Evolutionary conservation across 1,139 yeast species (phyloP).

Genomic region (Scheffersomyces illinoinensis): DNA sequence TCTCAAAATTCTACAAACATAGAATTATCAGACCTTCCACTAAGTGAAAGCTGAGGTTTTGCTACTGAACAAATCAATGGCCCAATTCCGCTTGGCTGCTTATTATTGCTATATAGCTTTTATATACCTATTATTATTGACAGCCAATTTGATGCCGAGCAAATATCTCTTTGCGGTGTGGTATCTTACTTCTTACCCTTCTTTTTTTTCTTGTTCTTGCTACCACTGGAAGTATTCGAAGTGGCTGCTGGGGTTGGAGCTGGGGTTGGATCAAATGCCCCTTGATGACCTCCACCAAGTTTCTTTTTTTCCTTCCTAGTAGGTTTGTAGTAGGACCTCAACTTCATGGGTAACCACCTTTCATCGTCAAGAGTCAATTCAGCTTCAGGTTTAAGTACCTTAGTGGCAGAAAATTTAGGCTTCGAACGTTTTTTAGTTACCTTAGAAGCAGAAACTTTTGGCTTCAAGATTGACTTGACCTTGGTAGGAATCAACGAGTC

Average conservation of each 20-base stretch:
- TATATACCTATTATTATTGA: no score
- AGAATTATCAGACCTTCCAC: not conserved
- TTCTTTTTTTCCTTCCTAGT: conserved; percentile 61
- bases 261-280: conserved; percentile 50
- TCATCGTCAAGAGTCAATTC: conserved; percentile 49
- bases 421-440: conserved; percentile 25
- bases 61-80: not conserved
- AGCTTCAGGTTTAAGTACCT: conserved; percentile 31
- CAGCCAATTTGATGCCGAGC: not conserved
- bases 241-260: conserved; percentile 17
- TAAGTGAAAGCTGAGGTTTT: no score
- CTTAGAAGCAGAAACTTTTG: conserved; percentile 10
- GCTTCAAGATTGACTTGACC: conserved; percentile 1
- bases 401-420: conserved; percentile 40
- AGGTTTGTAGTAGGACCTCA: conserved; percentile 81
- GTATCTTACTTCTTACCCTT: conserved; percentile 45
- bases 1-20: not conserved
- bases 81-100: not conserved
- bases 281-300: conserved; percentile 67
- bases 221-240: conserved; percentile 19
- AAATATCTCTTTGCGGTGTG: not conserved
- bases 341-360: conserved; percentile 89
- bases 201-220: conserved; percentile 50
- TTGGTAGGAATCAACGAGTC: conserved; percentile 7
- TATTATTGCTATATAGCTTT: not conserved